Base-by-base conservation (phyloP, 2,329 filamentous ascomycete genomes). In the Xylariaceae sp. region DNA sequence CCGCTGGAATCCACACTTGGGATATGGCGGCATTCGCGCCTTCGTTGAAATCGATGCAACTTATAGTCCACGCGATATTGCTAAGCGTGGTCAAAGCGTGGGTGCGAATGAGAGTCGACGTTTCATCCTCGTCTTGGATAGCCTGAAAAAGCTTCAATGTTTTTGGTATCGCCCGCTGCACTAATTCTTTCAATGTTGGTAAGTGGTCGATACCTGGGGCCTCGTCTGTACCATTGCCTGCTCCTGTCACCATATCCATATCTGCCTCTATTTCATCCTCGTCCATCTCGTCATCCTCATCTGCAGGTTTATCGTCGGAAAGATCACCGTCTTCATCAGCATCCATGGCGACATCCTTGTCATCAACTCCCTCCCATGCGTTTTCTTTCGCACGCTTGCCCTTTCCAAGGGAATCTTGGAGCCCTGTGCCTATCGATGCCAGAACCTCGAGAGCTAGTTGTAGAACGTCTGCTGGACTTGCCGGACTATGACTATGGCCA, bases 61-160 rank as follows among this genome's bases (percentile, higher is more conserved):
- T 84, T 33, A 86, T 74, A 9, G 84, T 85, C 84, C 86, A 88
- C 47, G 85, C 77, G 47, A 88, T 81, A 70, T 88, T 88, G 74
- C 83, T 87, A 53, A 89, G 75, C 13, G 83, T 79, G 2, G 82
- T 80, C 20, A 88, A 71, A 15, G 85, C 81, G 59, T 80, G 77
- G 16, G 70, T 69, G 57, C 81, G 81, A 33, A 86, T 71, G 6
- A 73, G 66, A 10, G 76, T 48, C 6, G 64, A 67, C 13, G 72
- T 64, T 24, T 77, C 74, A 16, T 77, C 75, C 48, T 73, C 71
- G 8, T 67, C 64, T 8, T 75, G 68, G 48, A 72, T 73, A 27
- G 75, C 70, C 16, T 81, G 74, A 16, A 76, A 75, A 53, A 67
- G 39, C 27, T 59, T 63, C 26, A 83, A 71, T 41, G 84, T 69